Percentiles rank a stretch among this genome's conserved stretches.
Evolutionary conservation across 306 rosid genomes (phyloP).

Genomic region (Prunus mira): DNA sequence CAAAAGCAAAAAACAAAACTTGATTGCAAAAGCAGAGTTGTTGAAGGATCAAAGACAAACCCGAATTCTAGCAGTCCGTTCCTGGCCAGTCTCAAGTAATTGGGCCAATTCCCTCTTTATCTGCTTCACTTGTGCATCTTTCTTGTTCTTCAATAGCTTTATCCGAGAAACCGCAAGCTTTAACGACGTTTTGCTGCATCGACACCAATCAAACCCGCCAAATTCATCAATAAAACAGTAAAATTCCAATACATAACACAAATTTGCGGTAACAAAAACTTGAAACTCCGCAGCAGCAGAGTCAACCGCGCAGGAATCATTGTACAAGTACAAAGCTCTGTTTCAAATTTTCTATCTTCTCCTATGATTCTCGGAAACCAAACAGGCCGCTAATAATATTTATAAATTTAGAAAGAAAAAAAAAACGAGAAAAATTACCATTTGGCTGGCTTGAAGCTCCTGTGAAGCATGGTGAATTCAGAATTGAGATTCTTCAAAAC

Average conservation of each 20-base stretch:
- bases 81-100: conserved; percentile 78
- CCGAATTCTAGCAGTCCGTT: conserved; percentile 78
- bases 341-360: background rate
- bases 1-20: background rate
- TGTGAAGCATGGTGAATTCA: conserved; percentile 35
- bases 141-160: conserved; percentile 83
- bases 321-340: background rate
- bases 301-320: background rate
- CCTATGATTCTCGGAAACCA: conserved; percentile 17
- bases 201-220: conserved; percentile 11
- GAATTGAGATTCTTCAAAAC: conserved; percentile 17
- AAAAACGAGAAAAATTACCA: conserved; percentile 26
- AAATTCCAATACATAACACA: background rate
- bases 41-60: conserved; percentile 30
- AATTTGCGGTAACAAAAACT: background rate
- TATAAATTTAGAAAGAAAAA: background rate
- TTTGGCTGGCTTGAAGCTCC: conserved; percentile 54
- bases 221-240: conserved; percentile 18
- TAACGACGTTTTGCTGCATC: conserved; percentile 83
- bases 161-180: conserved; percentile 80
- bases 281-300: background rate
- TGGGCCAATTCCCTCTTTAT: conserved; percentile 76
- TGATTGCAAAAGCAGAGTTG: background rate
- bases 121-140: conserved; percentile 68
- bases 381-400: conserved; percentile 7